Conservation (phyloP, 768 basidiomycete genomes). For the Stropharia rugosoannulata region DNA sequence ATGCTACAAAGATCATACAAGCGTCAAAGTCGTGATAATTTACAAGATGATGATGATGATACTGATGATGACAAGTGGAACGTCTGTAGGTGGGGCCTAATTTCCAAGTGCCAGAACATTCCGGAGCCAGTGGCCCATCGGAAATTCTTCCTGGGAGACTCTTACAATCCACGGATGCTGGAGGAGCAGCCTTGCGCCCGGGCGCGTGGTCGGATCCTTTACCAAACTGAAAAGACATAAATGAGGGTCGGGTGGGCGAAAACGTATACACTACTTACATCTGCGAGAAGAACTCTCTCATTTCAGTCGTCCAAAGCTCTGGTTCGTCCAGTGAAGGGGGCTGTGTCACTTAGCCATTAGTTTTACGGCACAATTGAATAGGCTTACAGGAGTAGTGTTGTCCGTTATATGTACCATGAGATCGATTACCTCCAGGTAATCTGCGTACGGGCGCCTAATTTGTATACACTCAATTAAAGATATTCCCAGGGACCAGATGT, state of each 20-base stretch:
- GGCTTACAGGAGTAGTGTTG: neutral
- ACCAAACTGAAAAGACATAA: neutral
- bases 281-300: neutral
- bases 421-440: neutral
- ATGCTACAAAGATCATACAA: neutral
- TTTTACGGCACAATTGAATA: neutral
- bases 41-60: neutral
- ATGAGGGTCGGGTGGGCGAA: neutral
- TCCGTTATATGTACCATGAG: neutral
- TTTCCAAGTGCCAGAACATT: neutral
- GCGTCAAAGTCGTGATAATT: neutral
- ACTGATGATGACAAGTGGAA: too few species aligned
- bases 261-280: neutral
- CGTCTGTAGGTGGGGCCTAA: neutral
- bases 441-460: conserved; percentile 10
- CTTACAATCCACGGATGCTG: neutral
- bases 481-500: conserved; percentile 15
- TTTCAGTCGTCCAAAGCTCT: neutral
- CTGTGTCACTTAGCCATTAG: neutral
- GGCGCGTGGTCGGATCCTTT: neutral
- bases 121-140: neutral
- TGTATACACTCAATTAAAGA: conserved; percentile 13
- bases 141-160: neutral
- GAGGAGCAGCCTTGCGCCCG: neutral
- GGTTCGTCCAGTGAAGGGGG: neutral